Evolutionary conservation across 768 basidiomycete genomes (phyloP), one percentile per base, ranked within the genome.

Genomic region (Lanmaoa pseudosensibilis): DNA sequence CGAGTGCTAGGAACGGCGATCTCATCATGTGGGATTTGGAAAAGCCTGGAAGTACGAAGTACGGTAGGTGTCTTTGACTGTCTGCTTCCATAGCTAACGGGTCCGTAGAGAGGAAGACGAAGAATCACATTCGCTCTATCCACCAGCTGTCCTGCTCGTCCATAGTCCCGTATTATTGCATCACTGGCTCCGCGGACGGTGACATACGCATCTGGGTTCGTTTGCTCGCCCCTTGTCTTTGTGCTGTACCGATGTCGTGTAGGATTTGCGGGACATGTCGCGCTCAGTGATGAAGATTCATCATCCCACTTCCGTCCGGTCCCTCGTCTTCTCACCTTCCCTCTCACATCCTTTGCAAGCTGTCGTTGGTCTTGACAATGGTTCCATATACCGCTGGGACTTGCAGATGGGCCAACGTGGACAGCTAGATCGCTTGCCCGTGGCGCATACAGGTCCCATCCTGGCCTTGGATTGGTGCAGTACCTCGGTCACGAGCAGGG

Each of bases 1-100:
- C 90, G 3, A 90, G 89, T 64, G 88, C 88, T 2, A 76, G 87
- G 16, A 92, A 90, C 59, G 90, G 90, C 2, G 90, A 92, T 51
- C 79, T 92, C 37, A 87, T 91, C 32, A 82, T 91, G 78, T 92
- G 90, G 90, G 89, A 92, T 67, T 61, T 91, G 30, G 82, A 85
- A 62, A 88, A 84, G 68, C 70, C 78, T 21, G 86, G 87, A 4
- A 66, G 75, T 3, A 80, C 82, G 40, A 92, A 91, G 73, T 88
- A 83, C 62, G 89, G 90, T 92, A 63, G 48, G 80, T 68, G 50
- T 61, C 47, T 5, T 30, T 47, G 38, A 16, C 16, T 12, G 19
- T 51, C 57, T 54, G 11, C 41, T 48, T 60, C 50, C 55, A 40
- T 39, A 46, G 51, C 61, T 64, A 21, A 67, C 34, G n/a, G 44